Evolutionary conservation across 306 rosid genomes (phyloP), one percentile per base, ranked within the genome.

Genomic region (Amphicarpaea edgeworthii): DNA sequence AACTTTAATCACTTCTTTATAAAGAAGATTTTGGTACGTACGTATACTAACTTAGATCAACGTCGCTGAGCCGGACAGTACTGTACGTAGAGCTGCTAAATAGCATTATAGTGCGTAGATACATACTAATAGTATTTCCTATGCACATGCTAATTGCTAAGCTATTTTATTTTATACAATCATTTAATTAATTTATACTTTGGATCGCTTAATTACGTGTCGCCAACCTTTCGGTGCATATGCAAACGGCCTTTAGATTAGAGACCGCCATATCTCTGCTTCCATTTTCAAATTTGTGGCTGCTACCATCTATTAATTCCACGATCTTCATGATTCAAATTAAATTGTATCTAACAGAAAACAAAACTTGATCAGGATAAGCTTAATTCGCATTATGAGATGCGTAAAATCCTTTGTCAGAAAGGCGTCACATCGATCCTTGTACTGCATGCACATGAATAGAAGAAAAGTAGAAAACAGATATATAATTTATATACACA

Each of bases 321-420:
- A 21, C 6, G 1, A 54, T 5, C 14, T 21, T n/a, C 61, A 10
- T 24, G 60, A 21, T n/a, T n/a, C n/a, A n/a, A 59, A 59, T 32
- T 28, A 32, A 60, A 7, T 2, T 60, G 43, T n/a, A 7, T 30
- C 12, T 30, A 7, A 60, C 24, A n/a, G 15, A 60, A 7, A n/a
- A 26, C 20, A 58, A 26, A 58, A 58, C 0, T 12, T 26, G 15
- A n/a, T n/a, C n/a, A 34, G 68, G 68, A 61, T 32, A 61, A 61
- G 41, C 41, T 59, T n/a, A n/a, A n/a, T n/a, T 59, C 21, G 5
- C 1, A 14, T 59, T 34, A 8, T 32, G 45, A 61, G 68, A 61
- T 61, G 68, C 45, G 24, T 61, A 61, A 61, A 61, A 61, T 61
- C 68, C 16, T 61, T 0, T 61, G 68, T 61, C 68, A 61, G 68